phyloP scores from a whole-genome alignment of 257 asterid species.

The Rauvolfia tetraphylla region DNA sequence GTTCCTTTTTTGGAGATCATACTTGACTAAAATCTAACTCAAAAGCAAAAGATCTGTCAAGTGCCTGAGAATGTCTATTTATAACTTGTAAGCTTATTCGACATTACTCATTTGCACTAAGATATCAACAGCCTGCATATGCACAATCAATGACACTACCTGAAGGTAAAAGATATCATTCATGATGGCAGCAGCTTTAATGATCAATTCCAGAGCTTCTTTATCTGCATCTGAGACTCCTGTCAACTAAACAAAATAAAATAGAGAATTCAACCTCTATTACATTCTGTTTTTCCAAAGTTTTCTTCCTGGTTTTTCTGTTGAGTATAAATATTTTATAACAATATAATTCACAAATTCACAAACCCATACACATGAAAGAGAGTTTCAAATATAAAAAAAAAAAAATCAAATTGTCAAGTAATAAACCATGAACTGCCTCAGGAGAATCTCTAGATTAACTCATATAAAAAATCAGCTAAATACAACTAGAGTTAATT shows the following conservation, averaged over 20 bases:
- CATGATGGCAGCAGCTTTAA: slow-evolving; percentile 78
- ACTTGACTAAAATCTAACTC: not conserved
- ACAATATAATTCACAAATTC: not conserved
- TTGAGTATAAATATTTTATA: not conserved
- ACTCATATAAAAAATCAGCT: not conserved
- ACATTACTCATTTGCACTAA: not conserved
- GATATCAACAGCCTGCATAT: not conserved
- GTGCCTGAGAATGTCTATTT: not conserved
- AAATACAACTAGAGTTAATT: not conserved
- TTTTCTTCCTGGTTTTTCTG: not conserved
- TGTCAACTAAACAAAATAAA: slow-evolving; percentile 46
- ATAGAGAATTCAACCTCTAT: not conserved
- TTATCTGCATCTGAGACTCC: slow-evolving; percentile 71
- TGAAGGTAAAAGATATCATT: slow-evolving; percentile 72
- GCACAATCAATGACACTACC: slow-evolving; percentile 33
- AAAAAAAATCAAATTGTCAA: not conserved
- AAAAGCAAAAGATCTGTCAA: not conserved
- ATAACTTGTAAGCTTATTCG: not conserved
- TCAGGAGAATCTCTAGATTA: not conserved
- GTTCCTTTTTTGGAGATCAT: not conserved
- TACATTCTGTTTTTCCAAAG: not conserved
- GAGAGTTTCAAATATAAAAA: not conserved
- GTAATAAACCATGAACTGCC: not conserved
- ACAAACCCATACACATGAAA: not conserved
- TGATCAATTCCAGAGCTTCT: slow-evolving; percentile 55